Evolutionary conservation across 345 rosid species (phyloP).

Genomic region (Syzygium jambos): DNA sequence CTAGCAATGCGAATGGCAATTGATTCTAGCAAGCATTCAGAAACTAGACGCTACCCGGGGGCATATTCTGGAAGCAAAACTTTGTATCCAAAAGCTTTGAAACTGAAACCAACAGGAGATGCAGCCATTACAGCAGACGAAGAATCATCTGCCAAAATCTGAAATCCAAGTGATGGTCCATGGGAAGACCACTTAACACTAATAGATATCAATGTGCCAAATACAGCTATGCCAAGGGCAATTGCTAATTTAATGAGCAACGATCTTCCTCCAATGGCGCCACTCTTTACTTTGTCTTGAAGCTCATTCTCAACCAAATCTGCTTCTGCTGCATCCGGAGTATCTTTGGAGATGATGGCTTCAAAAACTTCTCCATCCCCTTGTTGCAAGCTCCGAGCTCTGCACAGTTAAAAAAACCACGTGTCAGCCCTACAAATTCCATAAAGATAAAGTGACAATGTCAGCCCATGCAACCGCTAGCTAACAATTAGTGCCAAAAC

Average conservation of each 20-base stretch:
- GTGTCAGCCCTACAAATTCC: background rate
- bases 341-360: constrained; percentile 12
- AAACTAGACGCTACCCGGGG: constrained; percentile 42
- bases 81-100: constrained; percentile 65
- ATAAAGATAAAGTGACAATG: background rate
- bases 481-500: background rate
- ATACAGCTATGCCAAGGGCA: constrained; percentile 47
- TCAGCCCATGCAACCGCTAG: background rate
- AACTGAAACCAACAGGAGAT: constrained; percentile 45
- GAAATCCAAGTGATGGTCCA: constrained; percentile 47
- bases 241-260: constrained; percentile 46
- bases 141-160: constrained; percentile 38
- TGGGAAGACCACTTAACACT: constrained; percentile 20
- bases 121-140: constrained; percentile 28
- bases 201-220: constrained; percentile 33
- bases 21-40: background rate
- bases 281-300: constrained; percentile 1
- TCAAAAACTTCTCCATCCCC: constrained; percentile 24
- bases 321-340: constrained; percentile 15
- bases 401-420: constrained; percentile 6
- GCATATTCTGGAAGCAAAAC: constrained; percentile 66
- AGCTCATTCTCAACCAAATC: constrained; percentile 10
- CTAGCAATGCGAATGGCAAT: background rate
- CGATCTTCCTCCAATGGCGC: constrained; percentile 19
- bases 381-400: constrained; percentile 25